Base-by-base conservation (phyloP, 805 yeast genomes). In the Sugiyamaella americana region DNA sequence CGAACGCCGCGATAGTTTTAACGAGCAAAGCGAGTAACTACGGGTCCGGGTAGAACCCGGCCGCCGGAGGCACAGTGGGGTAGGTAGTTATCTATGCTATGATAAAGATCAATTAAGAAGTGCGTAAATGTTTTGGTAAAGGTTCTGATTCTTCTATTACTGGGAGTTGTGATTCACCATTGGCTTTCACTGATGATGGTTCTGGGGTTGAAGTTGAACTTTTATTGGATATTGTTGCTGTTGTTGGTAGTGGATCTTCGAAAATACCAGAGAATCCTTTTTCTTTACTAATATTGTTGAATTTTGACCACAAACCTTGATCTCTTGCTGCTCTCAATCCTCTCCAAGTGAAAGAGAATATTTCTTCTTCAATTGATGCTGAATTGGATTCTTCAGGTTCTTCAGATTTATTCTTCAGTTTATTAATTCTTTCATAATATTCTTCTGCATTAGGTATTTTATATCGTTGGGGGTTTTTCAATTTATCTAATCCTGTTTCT, bases 211-310 rank as follows among this genome's bases (percentile, higher is more conserved):
- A 26, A 26, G 11, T 26, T 26, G 32, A 8, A 8, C 32, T n/a
- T n/a, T n/a, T n/a, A n/a, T n/a, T n/a, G n/a, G n/a, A n/a, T n/a
- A n/a, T n/a, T n/a, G n/a, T n/a, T n/a, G n/a, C n/a, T n/a, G n/a
- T n/a, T n/a, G n/a, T n/a, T n/a, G n/a, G n/a, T n/a, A n/a, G 53
- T 50, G 4, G 32, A 24, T 45, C 59, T 10, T 26, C 62, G 50
- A 66, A 71, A n/a, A 72, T 50, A 2, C 76, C 76, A 3, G 57
- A 57, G 8, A 69, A 47, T 10, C 75, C 76, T 5, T 58, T 54
- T 0, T 51, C 48, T 37, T 63, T 70, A 45, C 64, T 62, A 11
- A 68, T 68, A 11, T 63, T 60, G 22, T 55, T 60, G 38, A 73
- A 68, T 21, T 68, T 61, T 44, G 64, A 63, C 54, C 76, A 51